Evolutionary conservation across 1,284 basidiomycete genomes (phyloP).

Genomic region (Pyrrhoderma noxium): DNA sequence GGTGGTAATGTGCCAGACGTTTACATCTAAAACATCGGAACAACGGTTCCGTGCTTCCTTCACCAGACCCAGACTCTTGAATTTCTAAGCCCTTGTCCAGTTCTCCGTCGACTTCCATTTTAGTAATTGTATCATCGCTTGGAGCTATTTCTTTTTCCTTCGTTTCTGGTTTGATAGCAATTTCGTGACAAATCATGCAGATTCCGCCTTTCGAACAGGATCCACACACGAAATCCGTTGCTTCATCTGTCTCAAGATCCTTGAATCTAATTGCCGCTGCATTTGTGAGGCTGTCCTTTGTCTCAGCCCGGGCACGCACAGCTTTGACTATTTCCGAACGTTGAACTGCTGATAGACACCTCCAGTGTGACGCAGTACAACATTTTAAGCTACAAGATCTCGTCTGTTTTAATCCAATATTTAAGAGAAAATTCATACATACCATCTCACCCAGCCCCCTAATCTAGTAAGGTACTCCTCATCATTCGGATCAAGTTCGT

Average conservation of each 20-base stretch:
- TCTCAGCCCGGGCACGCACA: constrained; percentile 33
- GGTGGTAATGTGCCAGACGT: constrained; percentile 72
- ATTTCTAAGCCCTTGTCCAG: constrained; percentile 17
- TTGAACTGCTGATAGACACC: constrained; percentile 60
- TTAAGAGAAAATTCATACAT: constrained; percentile 21
- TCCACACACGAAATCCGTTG: constrained; percentile 72
- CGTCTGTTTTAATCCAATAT: constrained; percentile 9
- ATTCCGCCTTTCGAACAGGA: constrained; percentile 66
- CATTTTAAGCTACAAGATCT: constrained; percentile 57
- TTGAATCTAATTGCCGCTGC: constrained; percentile 20
- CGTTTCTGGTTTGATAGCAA: constrained; percentile 41
- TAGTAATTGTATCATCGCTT: constrained; percentile 20
- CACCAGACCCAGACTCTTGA: constrained; percentile 13
- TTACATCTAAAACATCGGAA: constrained; percentile 81
- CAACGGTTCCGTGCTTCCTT: constrained; percentile 40
- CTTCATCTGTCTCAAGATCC: constrained; percentile 48
- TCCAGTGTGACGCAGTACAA: constrained; percentile 73
- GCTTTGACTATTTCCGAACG: constrained; percentile 68
- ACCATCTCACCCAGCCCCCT: constrained; percentile 87
- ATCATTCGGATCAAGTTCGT: constrained; percentile 47
- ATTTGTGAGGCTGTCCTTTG: constrained; percentile 24
- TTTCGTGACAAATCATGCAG: constrained; percentile 72
- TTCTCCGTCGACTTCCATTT: constrained; percentile 29
- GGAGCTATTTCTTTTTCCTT: constrained; percentile 18
- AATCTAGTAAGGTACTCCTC: constrained; percentile 47